Evolutionary conservation across 2,329 filamentous ascomycete species (phyloP).

Genomic region (Penicillium sp.): DNA sequence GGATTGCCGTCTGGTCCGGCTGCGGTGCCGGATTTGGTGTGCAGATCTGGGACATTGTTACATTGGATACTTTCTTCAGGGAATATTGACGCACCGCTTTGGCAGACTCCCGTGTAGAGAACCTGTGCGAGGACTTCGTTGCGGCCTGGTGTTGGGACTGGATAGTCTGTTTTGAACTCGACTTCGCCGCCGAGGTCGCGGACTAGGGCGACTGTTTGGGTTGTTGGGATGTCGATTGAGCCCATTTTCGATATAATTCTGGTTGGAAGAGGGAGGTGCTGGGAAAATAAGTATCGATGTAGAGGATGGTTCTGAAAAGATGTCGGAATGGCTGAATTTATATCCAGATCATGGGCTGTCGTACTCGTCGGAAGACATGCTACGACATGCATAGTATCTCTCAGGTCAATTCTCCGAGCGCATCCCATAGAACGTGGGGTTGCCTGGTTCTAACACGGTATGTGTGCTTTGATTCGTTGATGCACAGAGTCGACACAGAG

Average conservation of each 20-base stretch:
- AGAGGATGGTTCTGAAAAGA: neutral
- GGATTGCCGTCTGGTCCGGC: slow-evolving; percentile 41
- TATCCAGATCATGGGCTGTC: neutral
- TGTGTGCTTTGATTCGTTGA: neutral
- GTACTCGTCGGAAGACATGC: neutral
- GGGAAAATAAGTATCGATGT: too few relatives aligned
- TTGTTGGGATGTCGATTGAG: slow-evolving; percentile 18
- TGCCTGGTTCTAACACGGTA: neutral
- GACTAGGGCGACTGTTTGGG: slow-evolving; percentile 47
- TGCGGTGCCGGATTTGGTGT: slow-evolving; percentile 43
- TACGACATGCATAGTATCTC: neutral
- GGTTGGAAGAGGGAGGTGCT: neutral
- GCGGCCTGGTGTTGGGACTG: slow-evolving; percentile 39
- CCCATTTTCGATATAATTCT: slow-evolving; percentile 10
- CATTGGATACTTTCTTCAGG: neutral
- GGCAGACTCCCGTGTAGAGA: slow-evolving; percentile 49
- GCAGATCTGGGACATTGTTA: slow-evolving; percentile 34
- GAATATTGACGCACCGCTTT: slow-evolving; percentile 38
- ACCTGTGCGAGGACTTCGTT: slow-evolving; percentile 50
- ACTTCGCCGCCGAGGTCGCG: slow-evolving; percentile 42
- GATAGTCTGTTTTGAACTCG: slow-evolving; percentile 45
- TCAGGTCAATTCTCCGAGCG: neutral
- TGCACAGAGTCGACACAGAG: neutral
- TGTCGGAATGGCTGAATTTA: neutral
- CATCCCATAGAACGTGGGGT: neutral